These are phyloP conservation scores for Claviceps cyperi DNA, from an alignment of 2,329 filamentous ascomycete genomes.

Conservation along the genomic window DNA sequence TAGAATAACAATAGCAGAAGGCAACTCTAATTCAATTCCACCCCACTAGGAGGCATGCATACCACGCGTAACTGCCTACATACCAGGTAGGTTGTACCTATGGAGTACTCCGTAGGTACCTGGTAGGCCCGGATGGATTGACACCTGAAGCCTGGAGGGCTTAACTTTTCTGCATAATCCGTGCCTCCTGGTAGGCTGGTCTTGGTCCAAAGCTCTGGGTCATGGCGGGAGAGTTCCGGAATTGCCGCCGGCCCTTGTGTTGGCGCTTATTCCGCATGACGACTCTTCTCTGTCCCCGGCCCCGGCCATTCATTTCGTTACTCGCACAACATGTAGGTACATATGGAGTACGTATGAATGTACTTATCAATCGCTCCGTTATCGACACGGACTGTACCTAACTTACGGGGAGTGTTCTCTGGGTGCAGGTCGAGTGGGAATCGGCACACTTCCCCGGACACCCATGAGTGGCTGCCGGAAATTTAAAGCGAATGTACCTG, in stretches of 20 bases:
- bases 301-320: constrained; percentile 1
- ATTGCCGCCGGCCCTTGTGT: constrained; percentile 12
- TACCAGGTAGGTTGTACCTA: too few species aligned
- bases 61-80: too few species aligned
- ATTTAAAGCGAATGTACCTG: not conserved
- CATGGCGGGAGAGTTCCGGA: constrained; percentile 17
- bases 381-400: not conserved
- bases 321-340: not conserved
- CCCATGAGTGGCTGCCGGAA: constrained; percentile 4
- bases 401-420: constrained; percentile 1
- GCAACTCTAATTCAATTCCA: too few species aligned
- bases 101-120: not conserved
- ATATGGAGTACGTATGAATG: too few species aligned
- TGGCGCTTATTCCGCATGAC: not conserved
- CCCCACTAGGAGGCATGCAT: too few species aligned
- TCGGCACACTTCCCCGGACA: constrained; percentile 10
- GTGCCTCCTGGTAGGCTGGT: not conserved
- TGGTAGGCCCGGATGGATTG: not conserved
- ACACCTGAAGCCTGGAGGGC: not conserved
- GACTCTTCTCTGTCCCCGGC: not conserved
- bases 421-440: constrained; percentile 7
- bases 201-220: constrained; percentile 8
- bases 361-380: not conserved
- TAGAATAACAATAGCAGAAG: too few species aligned
- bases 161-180: constrained; percentile 1